Evolutionary conservation across 495 filamentous ascomycete species (phyloP), one percentile per base, ranked within the genome.

Genomic region (Daldinia decipiens): DNA sequence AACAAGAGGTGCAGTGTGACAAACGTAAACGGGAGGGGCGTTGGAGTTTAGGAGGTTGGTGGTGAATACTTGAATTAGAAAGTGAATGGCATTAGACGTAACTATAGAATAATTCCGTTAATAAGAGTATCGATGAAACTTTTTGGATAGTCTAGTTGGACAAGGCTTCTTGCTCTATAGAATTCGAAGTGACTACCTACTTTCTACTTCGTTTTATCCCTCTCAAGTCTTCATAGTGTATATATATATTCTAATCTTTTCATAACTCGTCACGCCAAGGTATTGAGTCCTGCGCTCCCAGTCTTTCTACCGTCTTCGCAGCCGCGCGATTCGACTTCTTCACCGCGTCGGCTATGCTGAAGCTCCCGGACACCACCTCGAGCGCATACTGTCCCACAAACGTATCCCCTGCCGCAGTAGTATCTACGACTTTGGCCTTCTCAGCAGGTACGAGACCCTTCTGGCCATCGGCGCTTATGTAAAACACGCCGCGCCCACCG

Each of bases 361-460:
- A 84, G 17, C 67, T 77, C 24, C 74, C 78, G 36, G 84, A 86
- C 65, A 83, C 85, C 0, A 84, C 85, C 55, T 86, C 84, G 19
- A 94, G 87, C 4, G 94, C 92, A 81, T 97, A 97, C 40, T 84
- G 88, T 2, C 95, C 95, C 2, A 96, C 92, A 79, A 97, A 99
- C 4, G 95, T 97, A 78, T 99, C 95, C 0, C 95, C 95, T 15
- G 95, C 95, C 0, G 90, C 95, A 4, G 95, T 99, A 5, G 95
- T 98, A 81, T 99, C 95, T 5, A 97, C 85, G 21, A 97, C 95
- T 60, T 84, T 87, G 0, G 86, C 87, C 75, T 84, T 88, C 70
- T 83, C 85, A 9, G 88, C 90, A 1, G 76, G 55, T 4, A 91
- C 72, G 53, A 85, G 78, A 9, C 84, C 84, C 13, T 75, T 77